phyloP scores from a whole-genome alignment of 2,329 filamentous ascomycete genomes.

The Pseudogymnoascus sp. region DNA sequence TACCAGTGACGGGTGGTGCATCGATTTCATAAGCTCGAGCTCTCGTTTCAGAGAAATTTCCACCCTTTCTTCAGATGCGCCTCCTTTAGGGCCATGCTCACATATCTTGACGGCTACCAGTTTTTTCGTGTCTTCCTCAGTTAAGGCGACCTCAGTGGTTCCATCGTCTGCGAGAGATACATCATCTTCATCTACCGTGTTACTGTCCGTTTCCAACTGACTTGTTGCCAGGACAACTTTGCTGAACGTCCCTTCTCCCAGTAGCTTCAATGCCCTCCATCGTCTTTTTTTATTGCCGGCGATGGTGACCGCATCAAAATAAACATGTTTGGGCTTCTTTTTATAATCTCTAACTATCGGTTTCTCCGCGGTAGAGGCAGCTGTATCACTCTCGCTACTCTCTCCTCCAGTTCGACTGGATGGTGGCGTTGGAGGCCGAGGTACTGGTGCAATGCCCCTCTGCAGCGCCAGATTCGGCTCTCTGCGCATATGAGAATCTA shows the following conservation, averaged over 20 bases:
- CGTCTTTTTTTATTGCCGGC: constrained; percentile 62
- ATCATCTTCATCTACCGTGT: constrained; percentile 31
- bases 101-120: constrained; percentile 93
- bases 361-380: constrained; percentile 35
- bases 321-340: constrained; percentile 44
- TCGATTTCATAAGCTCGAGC: constrained; percentile 82
- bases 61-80: constrained; percentile 85
- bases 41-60: constrained; percentile 92
- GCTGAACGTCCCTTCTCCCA: constrained; percentile 94
- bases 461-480: constrained; percentile 76
- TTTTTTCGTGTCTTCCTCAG: constrained; percentile 54
- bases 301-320: constrained; percentile 63
- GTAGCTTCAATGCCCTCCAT: constrained; percentile 71
- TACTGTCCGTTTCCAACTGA: constrained; percentile 50
- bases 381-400: constrained; percentile 42
- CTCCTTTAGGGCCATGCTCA: constrained; percentile 87
- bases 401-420: constrained; percentile 62
- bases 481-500: constrained; percentile 54
- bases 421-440: constrained; percentile 70
- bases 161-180: constrained; percentile 26
- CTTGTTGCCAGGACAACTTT: constrained; percentile 87
- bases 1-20: constrained; percentile 84
- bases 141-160: constrained; percentile 25
- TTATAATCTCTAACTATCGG: constrained; percentile 19
- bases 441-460: constrained; percentile 60